Evolutionary conservation across 192 early-diverging fungal genomes (phyloP), one percentile per base, ranked within the genome.

Genomic region (Thamnidium elegans): DNA sequence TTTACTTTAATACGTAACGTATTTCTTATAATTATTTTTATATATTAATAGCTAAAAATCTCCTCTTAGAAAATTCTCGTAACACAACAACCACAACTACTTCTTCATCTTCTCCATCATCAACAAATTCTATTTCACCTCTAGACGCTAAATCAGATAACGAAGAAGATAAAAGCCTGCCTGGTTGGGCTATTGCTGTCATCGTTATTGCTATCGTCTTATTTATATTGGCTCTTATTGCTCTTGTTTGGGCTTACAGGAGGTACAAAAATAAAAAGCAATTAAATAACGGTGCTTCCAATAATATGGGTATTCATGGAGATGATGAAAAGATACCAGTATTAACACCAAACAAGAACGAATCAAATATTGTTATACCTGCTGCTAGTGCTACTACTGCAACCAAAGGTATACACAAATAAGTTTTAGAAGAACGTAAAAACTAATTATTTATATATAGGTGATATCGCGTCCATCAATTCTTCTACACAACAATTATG

Each of bases 171-270:
- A 36, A 36, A 52, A 52, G 36, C 9, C 23, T 69, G 11, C 66
- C 58, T 19, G 44, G 34, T 20, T 76, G 74, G 74, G 56, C 69
- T 20, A 76, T 76, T 65, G 74, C 55, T 44, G 66, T 76, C 36
- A 76, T 72, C 46, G 55, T 60, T 15, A 58, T 66, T 50, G 66
- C 66, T 1, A 36, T 39, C 43, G 44, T 76, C 0, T 45, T 70
- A 3, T 42, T 71, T 11, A 10, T 68, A 43, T 14, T 47, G 15
- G 69, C 70, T 2, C 44, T 39, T 4, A n/a, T 62, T 17, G 69
- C 55, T 20, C 15, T 64, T 6, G 23, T 63, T 26, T 71, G 66
- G 66, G 26, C 51, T 5, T 20, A 19, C 52, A 55, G 14, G 30
- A 46, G 13, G 31, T 53, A 50, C n/a, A 64, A 53, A 36, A 52